Percentiles rank a stretch among this genome's conserved stretches.
These are phyloP conservation scores for Ustilago esculenta DNA, from an alignment of 1,284 basidiomycete genomes.

Conservation along the genomic window DNA sequence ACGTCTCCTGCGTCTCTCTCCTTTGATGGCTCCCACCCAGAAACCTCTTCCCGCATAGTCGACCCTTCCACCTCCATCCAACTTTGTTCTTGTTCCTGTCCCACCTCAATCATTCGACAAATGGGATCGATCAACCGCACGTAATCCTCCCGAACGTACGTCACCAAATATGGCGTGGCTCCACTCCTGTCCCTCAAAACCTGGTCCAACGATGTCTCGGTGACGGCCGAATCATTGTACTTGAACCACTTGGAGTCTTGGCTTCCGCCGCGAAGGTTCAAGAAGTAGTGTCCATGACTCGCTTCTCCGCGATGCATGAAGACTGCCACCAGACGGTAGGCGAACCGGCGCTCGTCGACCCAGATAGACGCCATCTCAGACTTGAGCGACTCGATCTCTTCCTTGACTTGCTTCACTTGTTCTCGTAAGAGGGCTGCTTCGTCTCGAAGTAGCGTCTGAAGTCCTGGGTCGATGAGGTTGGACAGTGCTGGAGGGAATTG, in stretches of 20 bases:
- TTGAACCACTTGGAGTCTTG: constrained; percentile 53
- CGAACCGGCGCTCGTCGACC: constrained; percentile 75
- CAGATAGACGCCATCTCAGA: constrained; percentile 80
- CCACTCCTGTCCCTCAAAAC: constrained; percentile 60
- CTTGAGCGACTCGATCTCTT: constrained; percentile 74
- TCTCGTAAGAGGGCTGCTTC: constrained; percentile 67
- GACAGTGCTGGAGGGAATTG: constrained; percentile 14
- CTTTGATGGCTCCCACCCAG: constrained; percentile 1
- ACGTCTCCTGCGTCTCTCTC: background rate
- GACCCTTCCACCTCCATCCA: constrained; percentile 13
- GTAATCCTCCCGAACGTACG: constrained; percentile 55
- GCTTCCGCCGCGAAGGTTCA: constrained; percentile 50
- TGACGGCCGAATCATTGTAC: constrained; percentile 60
- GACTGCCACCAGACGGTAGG: constrained; percentile 91
- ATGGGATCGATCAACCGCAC: constrained; percentile 43
- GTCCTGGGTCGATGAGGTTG: constrained; percentile 23
- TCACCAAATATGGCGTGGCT: constrained; percentile 65
- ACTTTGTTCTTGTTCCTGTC: background rate
- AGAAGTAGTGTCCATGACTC: constrained; percentile 64
- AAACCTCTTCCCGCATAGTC: background rate
- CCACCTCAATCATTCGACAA: constrained; percentile 21
- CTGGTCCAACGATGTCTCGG: constrained; percentile 33
- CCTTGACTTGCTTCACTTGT: constrained; percentile 72
- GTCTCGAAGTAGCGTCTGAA: constrained; percentile 27
- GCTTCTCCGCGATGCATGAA: constrained; percentile 83